phyloP scores from a whole-genome alignment of 345 rosid genomes.

The Turritis glabra region DNA sequence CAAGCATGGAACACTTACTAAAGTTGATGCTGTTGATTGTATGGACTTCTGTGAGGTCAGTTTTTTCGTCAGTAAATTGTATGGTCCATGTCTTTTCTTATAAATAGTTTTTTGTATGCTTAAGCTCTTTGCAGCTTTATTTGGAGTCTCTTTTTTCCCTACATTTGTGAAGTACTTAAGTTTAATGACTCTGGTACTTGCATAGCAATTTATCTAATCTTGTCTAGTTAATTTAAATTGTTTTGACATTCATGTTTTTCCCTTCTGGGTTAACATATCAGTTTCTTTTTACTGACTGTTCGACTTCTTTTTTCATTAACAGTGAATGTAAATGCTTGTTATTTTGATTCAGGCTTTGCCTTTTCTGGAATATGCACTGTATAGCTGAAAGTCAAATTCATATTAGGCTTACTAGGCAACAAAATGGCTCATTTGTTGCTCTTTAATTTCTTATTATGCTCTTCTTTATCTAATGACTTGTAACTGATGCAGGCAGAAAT shows the following conservation, averaged over 20 bases:
- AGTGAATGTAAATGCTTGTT: neutral
- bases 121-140: neutral
- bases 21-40: constrained; percentile 63
- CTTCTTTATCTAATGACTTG: constrained; percentile 1
- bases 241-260: neutral
- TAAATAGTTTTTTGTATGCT: too few species aligned
- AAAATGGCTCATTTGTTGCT: neutral
- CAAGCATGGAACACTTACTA: constrained; percentile 42
- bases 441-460: neutral
- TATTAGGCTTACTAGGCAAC: neutral
- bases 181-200: neutral
- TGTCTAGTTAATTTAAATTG: neutral
- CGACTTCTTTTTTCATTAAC: neutral
- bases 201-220: neutral
- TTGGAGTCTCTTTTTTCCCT: neutral
- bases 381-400: neutral
- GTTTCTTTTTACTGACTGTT: neutral
- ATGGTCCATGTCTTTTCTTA: neutral
- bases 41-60: constrained; percentile 54
- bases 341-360: neutral
- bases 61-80: neutral
- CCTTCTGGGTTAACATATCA: neutral
- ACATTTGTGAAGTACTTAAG: neutral
- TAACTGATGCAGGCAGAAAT: constrained; percentile 48
- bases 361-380: neutral